Base-by-base conservation (phyloP, 345 rosid genomes). In the Gossypium herbaceum region DNA sequence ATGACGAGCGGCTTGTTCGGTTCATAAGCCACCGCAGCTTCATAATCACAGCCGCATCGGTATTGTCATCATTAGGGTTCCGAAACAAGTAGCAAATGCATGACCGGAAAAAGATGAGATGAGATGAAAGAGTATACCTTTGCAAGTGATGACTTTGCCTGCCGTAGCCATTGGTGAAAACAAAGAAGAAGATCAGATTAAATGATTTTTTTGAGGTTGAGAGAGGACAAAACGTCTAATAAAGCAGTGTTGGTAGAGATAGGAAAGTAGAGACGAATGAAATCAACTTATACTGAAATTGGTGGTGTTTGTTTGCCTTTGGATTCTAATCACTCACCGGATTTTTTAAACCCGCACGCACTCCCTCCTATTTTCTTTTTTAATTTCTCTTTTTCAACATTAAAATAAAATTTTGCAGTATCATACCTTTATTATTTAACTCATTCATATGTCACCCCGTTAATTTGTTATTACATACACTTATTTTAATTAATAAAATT, bases 21-120 rank as follows among this genome's bases (percentile, higher is more conserved):
- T 79, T 95, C 99, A 84, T 88, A 95, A 59, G 97, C 93, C 80
- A 95, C 99, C 78, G 99, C 99, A 64, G 99, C 99, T 95, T 58
- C 61, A 27, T 45, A 72, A 72, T 71, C 56, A 39, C 70, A 58
- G 12, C 24, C 48, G 27, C 73, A 74, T 0, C 15, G 27, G 59
- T 44, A 62, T 54, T 51, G 24, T 57, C 57, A 66, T 24, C 45
- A 20, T 24, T 29, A 75, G 68, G 61, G 77, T 58, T 48, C 12
- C 17, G 58, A 2, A 19, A 24, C 12, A 54, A 57, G 29, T 22
- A 57, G 29, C 61, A 22, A 57, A 20, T 11, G 61, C 29, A 10
- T 22, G 15, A 57, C 11, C 22, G 55, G 10, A 57, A 20, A 22
- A 57, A 55, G 24, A 55, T 7, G 8, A 55, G 25, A 19, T n/a